Evolutionary conservation across 2,329 filamentous ascomycete species (phyloP).

Genomic region (Cladosporium velox): DNA sequence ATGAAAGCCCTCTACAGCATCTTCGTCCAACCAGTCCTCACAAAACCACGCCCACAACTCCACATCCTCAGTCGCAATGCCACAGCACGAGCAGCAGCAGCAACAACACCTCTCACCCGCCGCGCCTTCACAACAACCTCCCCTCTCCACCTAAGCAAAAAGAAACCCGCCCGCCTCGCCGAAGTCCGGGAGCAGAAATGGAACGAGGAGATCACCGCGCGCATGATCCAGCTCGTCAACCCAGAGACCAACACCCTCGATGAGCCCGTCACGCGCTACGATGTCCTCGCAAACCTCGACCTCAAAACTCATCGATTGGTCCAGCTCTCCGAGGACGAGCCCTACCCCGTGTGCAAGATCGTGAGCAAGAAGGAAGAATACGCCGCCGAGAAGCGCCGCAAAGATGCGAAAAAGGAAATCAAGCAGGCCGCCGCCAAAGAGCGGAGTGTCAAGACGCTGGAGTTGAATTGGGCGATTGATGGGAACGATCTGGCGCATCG

Average conservation of each 20-base stretch:
- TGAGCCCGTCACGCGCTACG: constrained; percentile 33
- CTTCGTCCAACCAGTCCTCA: constrained; percentile 43
- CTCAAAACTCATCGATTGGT: constrained; percentile 54
- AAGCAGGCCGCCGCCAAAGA: constrained; percentile 48
- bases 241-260: constrained; percentile 39
- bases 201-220: constrained; percentile 53
- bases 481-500: constrained; percentile 72
- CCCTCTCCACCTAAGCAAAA: constrained; percentile 28
- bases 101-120: constrained; percentile 17
- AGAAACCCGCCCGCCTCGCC: constrained; percentile 29
- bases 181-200: constrained; percentile 44
- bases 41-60: constrained; percentile 20
- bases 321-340: constrained; percentile 44
- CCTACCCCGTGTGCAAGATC: constrained; percentile 70
- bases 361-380: constrained; percentile 59
- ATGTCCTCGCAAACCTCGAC: constrained; percentile 51
- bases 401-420: constrained; percentile 48
- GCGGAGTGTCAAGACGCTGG: constrained; percentile 69
- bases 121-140: constrained; percentile 24
- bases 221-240: constrained; percentile 49
- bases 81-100: constrained; percentile 33
- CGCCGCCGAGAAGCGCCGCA: constrained; percentile 45
- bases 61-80: constrained; percentile 30
- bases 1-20: constrained; percentile 46
- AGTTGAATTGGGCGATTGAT: constrained; percentile 86